Percentiles rank a stretch among this genome's conserved stretches.
These are phyloP conservation scores for Aspergillus sclerotialis DNA, from an alignment of 2,329 filamentous ascomycete species.

Conservation along the genomic window DNA sequence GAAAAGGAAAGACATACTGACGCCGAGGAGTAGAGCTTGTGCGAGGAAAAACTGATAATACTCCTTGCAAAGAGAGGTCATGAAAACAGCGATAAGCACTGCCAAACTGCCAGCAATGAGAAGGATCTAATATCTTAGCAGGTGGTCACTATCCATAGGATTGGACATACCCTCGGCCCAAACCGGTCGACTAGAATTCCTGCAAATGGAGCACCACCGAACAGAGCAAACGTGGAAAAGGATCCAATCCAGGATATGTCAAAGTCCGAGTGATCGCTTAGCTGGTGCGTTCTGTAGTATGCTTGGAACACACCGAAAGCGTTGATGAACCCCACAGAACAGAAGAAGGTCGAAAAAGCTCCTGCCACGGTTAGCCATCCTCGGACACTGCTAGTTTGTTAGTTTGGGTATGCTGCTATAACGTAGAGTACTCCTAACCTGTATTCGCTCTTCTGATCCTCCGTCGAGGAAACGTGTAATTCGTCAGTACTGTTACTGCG, in stretches of 20 bases:
- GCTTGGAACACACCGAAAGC: slow-evolving; percentile 31
- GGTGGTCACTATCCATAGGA: too few species aligned
- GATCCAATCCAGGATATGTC: slow-evolving; percentile 30
- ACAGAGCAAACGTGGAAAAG: slow-evolving; percentile 25
- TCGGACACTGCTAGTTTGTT: slow-evolving; percentile 12
- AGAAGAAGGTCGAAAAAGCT: slow-evolving; percentile 24
- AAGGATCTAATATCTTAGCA: slow-evolving; percentile 18
- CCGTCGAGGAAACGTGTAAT: not conserved
- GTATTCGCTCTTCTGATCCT: not conserved
- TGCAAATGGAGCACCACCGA: slow-evolving; percentile 18
- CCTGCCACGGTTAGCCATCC: slow-evolving; percentile 24
- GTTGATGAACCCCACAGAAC: slow-evolving; percentile 33
- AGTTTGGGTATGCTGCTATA: not conserved
- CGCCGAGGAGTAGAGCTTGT: slow-evolving; percentile 28
- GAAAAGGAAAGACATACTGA: slow-evolving; percentile 22
- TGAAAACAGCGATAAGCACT: slow-evolving; percentile 27
- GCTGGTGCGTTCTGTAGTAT: slow-evolving; percentile 21
- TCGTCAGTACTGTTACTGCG: too few species aligned
- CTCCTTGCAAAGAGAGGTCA: slow-evolving; percentile 29
- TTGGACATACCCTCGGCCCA: slow-evolving; percentile 20
- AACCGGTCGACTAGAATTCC: slow-evolving; percentile 26
- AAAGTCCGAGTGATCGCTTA: slow-evolving; percentile 18
- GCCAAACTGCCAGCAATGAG: slow-evolving; percentile 20
- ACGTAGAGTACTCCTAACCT: slow-evolving; percentile 2
- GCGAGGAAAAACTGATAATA: slow-evolving; percentile 35